These are phyloP conservation scores for Xylaria curta DNA, from an alignment of 495 filamentous ascomycete species.

Conservation along the genomic window DNA sequence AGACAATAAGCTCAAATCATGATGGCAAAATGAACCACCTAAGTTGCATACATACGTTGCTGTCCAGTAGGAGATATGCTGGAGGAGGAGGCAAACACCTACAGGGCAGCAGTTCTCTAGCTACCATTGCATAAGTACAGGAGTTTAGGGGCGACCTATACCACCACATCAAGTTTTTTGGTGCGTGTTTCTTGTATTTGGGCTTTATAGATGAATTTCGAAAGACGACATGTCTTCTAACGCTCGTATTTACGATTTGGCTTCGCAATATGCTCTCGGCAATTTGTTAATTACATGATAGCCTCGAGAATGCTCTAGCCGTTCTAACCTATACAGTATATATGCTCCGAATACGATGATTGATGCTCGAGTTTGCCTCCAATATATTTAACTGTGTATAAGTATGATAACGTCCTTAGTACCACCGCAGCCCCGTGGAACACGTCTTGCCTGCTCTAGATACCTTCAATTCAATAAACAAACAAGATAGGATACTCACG, in stretches of 20 bases:
- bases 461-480: not conserved
- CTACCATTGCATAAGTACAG: conserved; percentile 29
- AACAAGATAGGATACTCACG: not conserved
- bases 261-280: not conserved
- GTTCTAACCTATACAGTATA: not conserved
- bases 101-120: conserved; percentile 7
- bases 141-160: conserved; percentile 31
- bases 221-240: conserved; percentile 13
- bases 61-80: not conserved
- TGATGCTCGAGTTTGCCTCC: not conserved
- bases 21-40: not conserved
- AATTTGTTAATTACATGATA: not conserved
- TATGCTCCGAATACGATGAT: not conserved
- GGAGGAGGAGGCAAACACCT: not conserved
- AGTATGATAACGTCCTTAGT: not conserved
- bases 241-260: not conserved
- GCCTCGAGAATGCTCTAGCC: not conserved
- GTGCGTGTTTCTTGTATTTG: conserved; percentile 26
- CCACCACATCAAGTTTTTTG: conserved; percentile 22
- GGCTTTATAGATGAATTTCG: conserved; percentile 25
- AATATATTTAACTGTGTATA: not conserved
- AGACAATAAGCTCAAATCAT: conserved; percentile 40
- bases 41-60: not conserved
- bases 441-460: not conserved
- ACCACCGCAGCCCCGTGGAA: not conserved